phyloP scores from a whole-genome alignment of 441 rosid species.

The Eutrema salsugineum region DNA sequence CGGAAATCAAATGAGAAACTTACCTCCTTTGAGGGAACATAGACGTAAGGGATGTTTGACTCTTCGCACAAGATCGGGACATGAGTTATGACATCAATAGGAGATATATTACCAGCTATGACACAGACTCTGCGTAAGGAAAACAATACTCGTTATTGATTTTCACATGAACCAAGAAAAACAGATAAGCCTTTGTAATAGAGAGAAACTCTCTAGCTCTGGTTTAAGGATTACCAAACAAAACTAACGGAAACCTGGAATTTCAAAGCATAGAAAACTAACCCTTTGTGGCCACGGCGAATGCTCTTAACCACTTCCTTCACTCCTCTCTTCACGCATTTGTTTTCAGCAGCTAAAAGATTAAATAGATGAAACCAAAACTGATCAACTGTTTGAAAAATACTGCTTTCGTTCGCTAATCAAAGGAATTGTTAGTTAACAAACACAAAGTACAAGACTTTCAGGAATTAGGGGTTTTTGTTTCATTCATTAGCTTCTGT shows the following conservation, averaged over 20 bases:
- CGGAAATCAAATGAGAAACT: conserved; percentile 11
- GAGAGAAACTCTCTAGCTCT: background rate
- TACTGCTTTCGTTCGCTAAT: background rate
- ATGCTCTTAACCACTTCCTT: conserved; percentile 90
- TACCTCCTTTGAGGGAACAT: conserved; percentile 81
- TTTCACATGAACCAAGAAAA: background rate
- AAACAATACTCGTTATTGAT: background rate
- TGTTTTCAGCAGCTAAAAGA: conserved; percentile 64
- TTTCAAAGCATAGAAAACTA: conserved; percentile 9
- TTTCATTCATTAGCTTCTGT: background rate
- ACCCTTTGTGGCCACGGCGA: conserved; percentile 87
- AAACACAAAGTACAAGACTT: background rate
- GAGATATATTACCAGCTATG: conserved; percentile 79
- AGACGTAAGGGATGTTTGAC: conserved; percentile 39
- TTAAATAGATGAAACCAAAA: background rate
- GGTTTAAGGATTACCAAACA: background rate
- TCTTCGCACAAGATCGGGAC: conserved; percentile 31
- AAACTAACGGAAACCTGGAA: background rate
- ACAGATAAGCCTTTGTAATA: background rate
- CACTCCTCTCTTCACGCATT: conserved; percentile 90
- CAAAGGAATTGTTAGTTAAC: background rate
- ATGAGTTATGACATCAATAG: conserved; percentile 87
- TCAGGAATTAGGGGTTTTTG: background rate
- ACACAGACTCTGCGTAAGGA: conserved; percentile 60
- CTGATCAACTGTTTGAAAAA: background rate